phyloP scores from a whole-genome alignment of 2,329 filamentous ascomycete genomes.

The Hypoxylon sp. region DNA sequence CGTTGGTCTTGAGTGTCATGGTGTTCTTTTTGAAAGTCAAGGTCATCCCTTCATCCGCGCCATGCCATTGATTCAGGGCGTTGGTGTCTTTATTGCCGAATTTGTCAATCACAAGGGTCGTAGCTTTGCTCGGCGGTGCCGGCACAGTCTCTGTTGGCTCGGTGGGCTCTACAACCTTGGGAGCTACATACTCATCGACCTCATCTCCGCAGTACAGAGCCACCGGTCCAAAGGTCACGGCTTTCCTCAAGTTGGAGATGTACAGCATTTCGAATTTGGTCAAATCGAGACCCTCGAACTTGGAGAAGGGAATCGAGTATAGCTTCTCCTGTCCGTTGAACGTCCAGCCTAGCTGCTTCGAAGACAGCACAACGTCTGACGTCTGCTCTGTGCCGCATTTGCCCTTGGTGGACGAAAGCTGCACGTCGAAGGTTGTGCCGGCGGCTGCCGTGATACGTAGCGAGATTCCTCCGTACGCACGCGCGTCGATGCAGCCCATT shows the following conservation, averaged over 20 bases:
- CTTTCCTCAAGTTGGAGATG: slow-evolving; percentile 60
- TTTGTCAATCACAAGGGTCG: slow-evolving; percentile 70
- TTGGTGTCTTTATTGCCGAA: slow-evolving; percentile 68
- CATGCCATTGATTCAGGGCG: slow-evolving; percentile 74
- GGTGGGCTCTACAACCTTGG: slow-evolving; percentile 56
- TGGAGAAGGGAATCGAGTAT: slow-evolving; percentile 69
- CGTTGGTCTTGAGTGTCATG: slow-evolving; percentile 68
- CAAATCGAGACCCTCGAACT: slow-evolving; percentile 64
- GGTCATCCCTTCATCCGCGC: slow-evolving; percentile 70
- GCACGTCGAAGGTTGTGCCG: slow-evolving; percentile 65
- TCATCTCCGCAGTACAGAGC: slow-evolving; percentile 69
- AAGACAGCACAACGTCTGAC: slow-evolving; percentile 57
- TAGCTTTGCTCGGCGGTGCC: slow-evolving; percentile 63
- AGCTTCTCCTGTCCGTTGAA: slow-evolving; percentile 71
- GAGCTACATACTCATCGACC: slow-evolving; percentile 62
- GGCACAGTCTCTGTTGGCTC: slow-evolving; percentile 62
- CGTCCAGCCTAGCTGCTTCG: slow-evolving; percentile 67
- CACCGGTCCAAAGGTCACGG: slow-evolving; percentile 68
- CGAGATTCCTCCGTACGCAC: slow-evolving; percentile 67
- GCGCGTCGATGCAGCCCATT: slow-evolving; percentile 66
- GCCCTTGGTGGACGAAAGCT: slow-evolving; percentile 62
- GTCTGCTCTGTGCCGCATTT: slow-evolving; percentile 58
- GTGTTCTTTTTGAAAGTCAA: slow-evolving; percentile 64
- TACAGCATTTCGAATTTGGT: slow-evolving; percentile 66
- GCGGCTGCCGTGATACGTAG: slow-evolving; percentile 66